Conservation (phyloP, 306 rosid species). For the Castanopsis chinensis region DNA sequence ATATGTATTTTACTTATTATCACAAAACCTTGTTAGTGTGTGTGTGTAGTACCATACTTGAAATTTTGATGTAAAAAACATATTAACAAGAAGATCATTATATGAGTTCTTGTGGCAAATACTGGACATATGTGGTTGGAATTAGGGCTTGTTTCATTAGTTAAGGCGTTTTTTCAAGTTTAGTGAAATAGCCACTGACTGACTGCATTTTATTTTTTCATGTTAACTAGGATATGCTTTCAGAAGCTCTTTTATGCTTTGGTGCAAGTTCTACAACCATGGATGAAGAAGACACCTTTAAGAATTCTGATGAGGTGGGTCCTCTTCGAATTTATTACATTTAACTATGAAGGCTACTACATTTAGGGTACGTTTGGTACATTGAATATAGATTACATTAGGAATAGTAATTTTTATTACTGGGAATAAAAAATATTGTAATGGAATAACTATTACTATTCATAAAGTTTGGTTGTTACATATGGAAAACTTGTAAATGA, state of each 20-base stretch:
- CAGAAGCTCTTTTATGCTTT: constrained; percentile 85
- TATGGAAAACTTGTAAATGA: too few relatives aligned
- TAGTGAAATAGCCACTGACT: constrained; percentile 9
- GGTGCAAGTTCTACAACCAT: constrained; percentile 77
- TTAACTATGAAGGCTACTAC: background rate
- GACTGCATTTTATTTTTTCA: constrained; percentile 24
- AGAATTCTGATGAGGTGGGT: constrained; percentile 51
- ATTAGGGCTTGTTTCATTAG: background rate
- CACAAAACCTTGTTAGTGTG: background rate
- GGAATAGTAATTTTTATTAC: too few relatives aligned
- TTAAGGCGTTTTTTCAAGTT: background rate
- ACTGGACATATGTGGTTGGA: constrained; percentile 4
- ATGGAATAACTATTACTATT: too few relatives aligned
- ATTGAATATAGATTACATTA: too few relatives aligned
- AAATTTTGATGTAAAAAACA: background rate
- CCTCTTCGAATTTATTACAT: background rate
- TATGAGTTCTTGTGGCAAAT: background rate
- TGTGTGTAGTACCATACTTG: background rate
- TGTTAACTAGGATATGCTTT: constrained; percentile 62
- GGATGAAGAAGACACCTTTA: constrained; percentile 44
- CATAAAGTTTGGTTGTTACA: too few relatives aligned
- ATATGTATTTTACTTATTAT: background rate
- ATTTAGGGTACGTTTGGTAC: too few relatives aligned
- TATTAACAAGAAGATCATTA: background rate
- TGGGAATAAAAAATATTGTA: too few relatives aligned